These are phyloP conservation scores for Trametes gibbosa DNA, from an alignment of 768 basidiomycete genomes.

Conservation along the genomic window DNA sequence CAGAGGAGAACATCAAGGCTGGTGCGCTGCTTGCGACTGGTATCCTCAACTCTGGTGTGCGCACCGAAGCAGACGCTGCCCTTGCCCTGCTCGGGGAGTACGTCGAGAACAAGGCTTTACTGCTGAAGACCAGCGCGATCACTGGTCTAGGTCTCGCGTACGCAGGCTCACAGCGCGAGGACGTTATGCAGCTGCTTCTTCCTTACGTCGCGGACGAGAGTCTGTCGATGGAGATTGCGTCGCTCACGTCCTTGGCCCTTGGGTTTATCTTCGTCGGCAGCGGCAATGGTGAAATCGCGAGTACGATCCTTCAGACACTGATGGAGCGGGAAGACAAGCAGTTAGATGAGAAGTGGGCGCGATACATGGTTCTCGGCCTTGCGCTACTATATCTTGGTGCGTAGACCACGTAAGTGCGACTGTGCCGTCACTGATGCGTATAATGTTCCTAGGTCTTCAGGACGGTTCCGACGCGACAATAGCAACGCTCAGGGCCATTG, in stretches of 20 bases:
- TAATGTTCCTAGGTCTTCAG: conserved; percentile 65
- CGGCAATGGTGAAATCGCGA: conserved; percentile 89
- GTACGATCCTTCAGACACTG: conserved; percentile 84
- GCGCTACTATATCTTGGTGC: conserved; percentile 88
- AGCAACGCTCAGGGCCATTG: conserved; percentile 89
- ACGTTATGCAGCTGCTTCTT: conserved; percentile 73
- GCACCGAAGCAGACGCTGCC: conserved; percentile 91
- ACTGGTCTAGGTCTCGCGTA: conserved; percentile 94
- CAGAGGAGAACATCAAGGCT: conserved; percentile 97
- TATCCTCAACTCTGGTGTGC: conserved; percentile 83
- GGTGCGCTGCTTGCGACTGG: conserved; percentile 95
- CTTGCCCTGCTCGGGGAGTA: conserved; percentile 89
- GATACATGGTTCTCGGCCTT: conserved; percentile 86
- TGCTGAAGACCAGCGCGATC: conserved; percentile 84
- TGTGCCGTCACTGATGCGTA: not conserved
- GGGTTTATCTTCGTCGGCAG: conserved; percentile 97
- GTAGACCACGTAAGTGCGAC: conserved; percentile 19
- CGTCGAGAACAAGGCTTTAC: conserved; percentile 80
- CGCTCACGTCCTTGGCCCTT: conserved; percentile 81
- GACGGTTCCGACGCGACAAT: conserved; percentile 93
- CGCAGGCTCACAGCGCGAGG: conserved; percentile 88
- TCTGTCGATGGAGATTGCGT: conserved; percentile 84
- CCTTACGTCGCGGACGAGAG: conserved; percentile 81
- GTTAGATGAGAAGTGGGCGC: conserved; percentile 90
- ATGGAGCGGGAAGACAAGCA: conserved; percentile 80